phyloP scores from a whole-genome alignment of 106 monocot species.

The Dendrobium chrysotoxum region DNA sequence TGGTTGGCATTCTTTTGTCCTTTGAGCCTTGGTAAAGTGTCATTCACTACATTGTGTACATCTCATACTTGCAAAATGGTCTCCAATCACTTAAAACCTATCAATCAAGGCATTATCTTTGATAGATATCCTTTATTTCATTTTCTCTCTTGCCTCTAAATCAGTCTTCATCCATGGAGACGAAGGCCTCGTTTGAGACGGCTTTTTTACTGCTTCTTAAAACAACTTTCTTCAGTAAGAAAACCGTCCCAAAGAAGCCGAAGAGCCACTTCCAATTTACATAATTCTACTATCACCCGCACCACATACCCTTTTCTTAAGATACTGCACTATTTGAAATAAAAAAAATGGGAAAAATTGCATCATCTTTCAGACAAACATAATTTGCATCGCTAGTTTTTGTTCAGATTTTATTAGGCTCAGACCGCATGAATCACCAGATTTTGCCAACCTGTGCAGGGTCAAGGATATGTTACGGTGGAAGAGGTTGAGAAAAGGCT shows the following conservation, averaged over 20 bases:
- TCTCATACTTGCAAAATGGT: neutral
- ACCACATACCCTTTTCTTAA: neutral
- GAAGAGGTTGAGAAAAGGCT: conserved; percentile 73
- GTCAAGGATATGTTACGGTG: conserved; percentile 70
- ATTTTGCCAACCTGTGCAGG: conserved; percentile 26
- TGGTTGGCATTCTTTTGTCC: neutral
- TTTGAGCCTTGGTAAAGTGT: neutral
- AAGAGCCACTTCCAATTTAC: neutral
- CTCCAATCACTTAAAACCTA: neutral
- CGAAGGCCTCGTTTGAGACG: too few relatives aligned
- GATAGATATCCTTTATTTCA: too few relatives aligned
- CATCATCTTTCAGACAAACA: neutral
- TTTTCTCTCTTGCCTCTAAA: too few relatives aligned
- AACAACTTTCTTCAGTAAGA: too few relatives aligned
- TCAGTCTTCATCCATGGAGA: too few relatives aligned
- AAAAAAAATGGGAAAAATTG: neutral
- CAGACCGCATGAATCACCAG: neutral
- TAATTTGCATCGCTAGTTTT: neutral
- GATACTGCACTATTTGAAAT: neutral
- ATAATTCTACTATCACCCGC: neutral
- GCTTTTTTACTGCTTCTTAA: too few relatives aligned
- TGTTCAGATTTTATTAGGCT: neutral
- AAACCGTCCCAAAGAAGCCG: too few relatives aligned
- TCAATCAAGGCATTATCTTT: neutral
- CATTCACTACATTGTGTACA: neutral